Conservation (phyloP, 768 basidiomycete species). For the Xerocomellus amylosporus region DNA sequence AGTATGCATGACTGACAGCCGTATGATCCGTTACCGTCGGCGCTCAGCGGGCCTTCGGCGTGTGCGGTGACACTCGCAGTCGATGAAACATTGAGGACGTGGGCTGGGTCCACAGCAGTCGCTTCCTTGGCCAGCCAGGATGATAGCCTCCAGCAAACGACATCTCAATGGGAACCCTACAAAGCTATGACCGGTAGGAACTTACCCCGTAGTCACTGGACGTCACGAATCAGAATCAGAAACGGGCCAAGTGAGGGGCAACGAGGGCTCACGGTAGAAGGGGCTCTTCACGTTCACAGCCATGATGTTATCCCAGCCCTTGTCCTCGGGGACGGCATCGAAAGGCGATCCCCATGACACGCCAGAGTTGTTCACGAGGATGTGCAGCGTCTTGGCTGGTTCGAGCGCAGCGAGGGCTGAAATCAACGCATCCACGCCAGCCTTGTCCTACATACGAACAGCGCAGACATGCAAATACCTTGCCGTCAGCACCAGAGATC, state of each 20-base stretch:
- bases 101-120: conserved; percentile 59
- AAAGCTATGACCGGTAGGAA: not conserved
- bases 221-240: not conserved
- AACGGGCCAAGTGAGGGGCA: not conserved
- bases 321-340: conserved; percentile 70
- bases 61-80: conserved; percentile 53
- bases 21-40: conserved; percentile 65
- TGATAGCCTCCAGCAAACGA: conserved; percentile 22
- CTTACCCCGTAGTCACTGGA: conserved; percentile 45
- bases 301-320: conserved; percentile 84
- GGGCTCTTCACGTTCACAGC: conserved; percentile 82
- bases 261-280: conserved; percentile 62
- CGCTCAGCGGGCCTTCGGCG: conserved; percentile 49
- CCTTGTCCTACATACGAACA: conserved; percentile 54
- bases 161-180: not conserved
- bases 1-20: conserved; percentile 57
- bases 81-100: conserved; percentile 84
- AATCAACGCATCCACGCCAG: conserved; percentile 74
- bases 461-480: not conserved
- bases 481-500: not conserved
- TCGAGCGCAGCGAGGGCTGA: conserved; percentile 67
- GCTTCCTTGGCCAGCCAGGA: conserved; percentile 65
- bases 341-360: conserved; percentile 75
- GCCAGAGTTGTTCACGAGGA: conserved; percentile 83
- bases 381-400: conserved; percentile 58